phyloP scores from a whole-genome alignment of 2,329 filamentous ascomycete species.

The Arthrinium phaeospermum region DNA sequence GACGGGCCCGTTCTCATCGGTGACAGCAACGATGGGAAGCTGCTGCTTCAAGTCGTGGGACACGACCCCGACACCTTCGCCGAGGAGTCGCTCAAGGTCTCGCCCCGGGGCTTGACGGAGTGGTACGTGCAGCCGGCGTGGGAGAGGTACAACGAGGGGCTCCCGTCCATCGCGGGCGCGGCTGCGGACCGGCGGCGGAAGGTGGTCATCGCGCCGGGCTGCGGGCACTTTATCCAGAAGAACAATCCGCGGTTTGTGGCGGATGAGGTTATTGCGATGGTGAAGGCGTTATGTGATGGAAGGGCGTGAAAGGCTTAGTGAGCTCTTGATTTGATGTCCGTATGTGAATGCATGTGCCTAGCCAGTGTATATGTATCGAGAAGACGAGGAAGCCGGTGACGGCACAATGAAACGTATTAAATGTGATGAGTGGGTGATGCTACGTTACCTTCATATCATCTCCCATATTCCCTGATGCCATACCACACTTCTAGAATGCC shows the following conservation, averaged over 20 bases:
- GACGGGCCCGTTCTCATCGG: conserved; percentile 41
- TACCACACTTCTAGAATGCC: no score
- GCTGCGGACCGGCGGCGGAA: conserved; percentile 47
- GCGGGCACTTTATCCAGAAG: conserved; percentile 61
- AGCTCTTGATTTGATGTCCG: no score
- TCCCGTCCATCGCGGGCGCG: conserved; percentile 49
- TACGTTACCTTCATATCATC: no score
- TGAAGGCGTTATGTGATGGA: not conserved
- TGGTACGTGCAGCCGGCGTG: conserved; percentile 60
- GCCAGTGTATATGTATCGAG: no score
- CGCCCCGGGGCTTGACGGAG: conserved; percentile 47
- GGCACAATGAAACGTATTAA: no score
- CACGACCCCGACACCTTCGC: conserved; percentile 61
- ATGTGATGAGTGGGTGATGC: no score
- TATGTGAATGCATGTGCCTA: not conserved
- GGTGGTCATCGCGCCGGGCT: conserved; percentile 45
- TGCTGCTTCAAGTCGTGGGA: conserved; percentile 55
- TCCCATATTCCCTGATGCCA: no score
- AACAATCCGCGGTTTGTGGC: conserved; percentile 56
- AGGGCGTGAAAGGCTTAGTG: not conserved
- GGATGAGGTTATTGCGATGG: not conserved
- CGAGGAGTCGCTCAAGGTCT: conserved; percentile 43
- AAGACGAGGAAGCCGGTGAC: no score
- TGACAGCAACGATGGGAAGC: conserved; percentile 45
- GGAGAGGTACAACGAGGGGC: conserved; percentile 58